These are phyloP conservation scores for Fusarium phyllophilum DNA, from an alignment of 2,329 filamentous ascomycete genomes.

Conservation along the genomic window DNA sequence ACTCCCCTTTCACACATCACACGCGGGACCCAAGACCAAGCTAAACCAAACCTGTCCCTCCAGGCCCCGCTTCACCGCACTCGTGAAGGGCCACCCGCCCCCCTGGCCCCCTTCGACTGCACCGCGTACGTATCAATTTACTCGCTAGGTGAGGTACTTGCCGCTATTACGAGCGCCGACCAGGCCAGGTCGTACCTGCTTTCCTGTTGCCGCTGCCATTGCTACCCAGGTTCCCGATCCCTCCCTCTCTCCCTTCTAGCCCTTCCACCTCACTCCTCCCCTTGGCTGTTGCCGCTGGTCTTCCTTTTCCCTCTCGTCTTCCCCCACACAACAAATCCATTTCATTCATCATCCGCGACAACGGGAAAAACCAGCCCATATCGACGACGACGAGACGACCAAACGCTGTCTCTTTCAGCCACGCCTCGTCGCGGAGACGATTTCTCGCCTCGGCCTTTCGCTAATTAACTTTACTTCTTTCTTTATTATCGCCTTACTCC, in stretches of 20 bases:
- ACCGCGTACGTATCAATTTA: conserved; percentile 27
- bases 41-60: conserved; percentile 36
- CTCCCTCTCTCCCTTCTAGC: conserved; percentile 21
- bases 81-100: conserved; percentile 13
- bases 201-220: conserved; percentile 21
- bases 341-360: conserved; percentile 40
- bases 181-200: conserved; percentile 29
- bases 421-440: conserved; percentile 44
- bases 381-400: conserved; percentile 41
- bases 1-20: conserved; percentile 35
- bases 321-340: conserved; percentile 39
- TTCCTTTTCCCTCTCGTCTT: conserved; percentile 33
- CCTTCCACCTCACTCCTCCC: conserved; percentile 23
- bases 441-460: conserved; percentile 42
- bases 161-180: conserved; percentile 6
- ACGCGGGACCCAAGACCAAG: conserved; percentile 29
- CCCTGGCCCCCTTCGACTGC: conserved; percentile 17
- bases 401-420: conserved; percentile 32
- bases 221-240: conserved; percentile 28
- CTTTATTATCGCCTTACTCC: conserved; percentile 28
- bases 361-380: conserved; percentile 27
- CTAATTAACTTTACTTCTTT: conserved; percentile 31
- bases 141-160: conserved; percentile 23
- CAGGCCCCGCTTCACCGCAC: conserved; percentile 32
- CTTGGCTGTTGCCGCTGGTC: conserved; percentile 24